phyloP scores from a whole-genome alignment of 2,329 filamentous ascomycete species.

The Cladorrhinum sp. region DNA sequence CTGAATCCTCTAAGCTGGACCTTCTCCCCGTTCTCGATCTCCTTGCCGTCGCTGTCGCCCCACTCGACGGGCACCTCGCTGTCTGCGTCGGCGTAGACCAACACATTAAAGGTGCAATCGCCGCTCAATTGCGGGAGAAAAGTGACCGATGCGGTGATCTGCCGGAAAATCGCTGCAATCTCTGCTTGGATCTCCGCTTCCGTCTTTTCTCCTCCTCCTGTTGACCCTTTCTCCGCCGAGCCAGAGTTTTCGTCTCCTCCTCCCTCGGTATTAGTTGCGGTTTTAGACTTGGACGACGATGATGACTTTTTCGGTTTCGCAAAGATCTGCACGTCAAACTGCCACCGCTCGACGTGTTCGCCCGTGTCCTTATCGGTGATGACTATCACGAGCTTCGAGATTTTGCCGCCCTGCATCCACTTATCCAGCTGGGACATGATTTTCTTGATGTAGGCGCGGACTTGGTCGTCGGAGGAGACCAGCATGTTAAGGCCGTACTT shows the following conservation, averaged over 20 bases:
- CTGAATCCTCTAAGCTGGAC: slow-evolving; percentile 95
- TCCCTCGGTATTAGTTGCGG: no score
- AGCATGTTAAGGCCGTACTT: slow-evolving; percentile 99
- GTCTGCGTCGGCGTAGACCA: slow-evolving; percentile 96
- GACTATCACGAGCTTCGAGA: slow-evolving; percentile 93
- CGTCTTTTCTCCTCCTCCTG: slow-evolving; percentile 64
- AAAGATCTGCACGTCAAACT: slow-evolving; percentile 71
- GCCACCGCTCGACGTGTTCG: slow-evolving; percentile 94
- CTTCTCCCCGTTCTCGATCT: slow-evolving; percentile 90
- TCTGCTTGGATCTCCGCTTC: slow-evolving; percentile 92
- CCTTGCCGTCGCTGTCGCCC: slow-evolving; percentile 97
- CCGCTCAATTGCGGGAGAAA: slow-evolving; percentile 92
- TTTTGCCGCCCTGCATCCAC: slow-evolving; percentile 97
- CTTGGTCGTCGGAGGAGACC: slow-evolving; percentile 93
- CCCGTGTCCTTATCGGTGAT: slow-evolving; percentile 97
- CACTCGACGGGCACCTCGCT: slow-evolving; percentile 96
- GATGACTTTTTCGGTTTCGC: slow-evolving; percentile 35
- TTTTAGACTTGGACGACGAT: slow-evolving; percentile 56
- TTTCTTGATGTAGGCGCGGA: slow-evolving; percentile 98
- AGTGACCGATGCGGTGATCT: slow-evolving; percentile 96
- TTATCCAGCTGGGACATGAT: slow-evolving; percentile 97
- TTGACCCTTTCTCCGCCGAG: not conserved
- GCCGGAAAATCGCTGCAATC: slow-evolving; percentile 94
- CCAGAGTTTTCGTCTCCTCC: not conserved
- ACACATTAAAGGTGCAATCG: slow-evolving; percentile 96